Evolutionary conservation across 2,329 filamentous ascomycete species (phyloP), one percentile per base, ranked within the genome.

Genomic region (Paecilomyces dactylethromorphus): DNA sequence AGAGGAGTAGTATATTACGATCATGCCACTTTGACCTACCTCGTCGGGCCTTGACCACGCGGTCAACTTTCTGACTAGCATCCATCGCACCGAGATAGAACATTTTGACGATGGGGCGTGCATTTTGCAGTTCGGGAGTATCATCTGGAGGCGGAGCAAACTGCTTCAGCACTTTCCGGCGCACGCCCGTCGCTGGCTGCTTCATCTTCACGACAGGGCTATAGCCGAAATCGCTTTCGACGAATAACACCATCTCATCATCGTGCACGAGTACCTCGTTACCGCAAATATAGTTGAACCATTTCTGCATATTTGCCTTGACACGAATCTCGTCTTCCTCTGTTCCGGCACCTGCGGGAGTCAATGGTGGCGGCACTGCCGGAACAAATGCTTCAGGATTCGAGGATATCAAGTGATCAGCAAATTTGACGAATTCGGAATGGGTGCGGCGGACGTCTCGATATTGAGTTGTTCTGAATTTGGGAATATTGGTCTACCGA

Each of bases 191-290:
- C 8, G 94, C 94, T 22, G 94, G 94, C 75, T 99, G 94, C 80
- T 95, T 96, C 82, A 92, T 91, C 74, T 93, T 88, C 53, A 97
- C 88, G 69, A 97, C 89, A 1, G 94, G 94, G 69, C 92, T 97
- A 76, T 99, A 99, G 49, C 94, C 94, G 74, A 97, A 97, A 74
- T 99, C 94, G 71, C 91, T 96, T 77, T 99, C 94, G n/a, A 99
- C 92, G 68, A 99, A 99, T 60, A 97, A 87, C 4, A 97, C 86
- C 86, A 97, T 93, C 77, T 99, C 94, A 62, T 97, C 93, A 71
- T 99, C 94, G 62, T 89, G 86, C 81, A 96, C 96, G 7, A 99
- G 84, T 1, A 95, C 87, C 35, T 97, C 92, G 66, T 94, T 97
- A 68, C 85, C 85, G 77, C 94, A 96, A 21, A 99, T 89, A 60